Evolutionary conservation across 2,329 filamentous ascomycete species (phyloP).

Genomic region (Xylaria sp.): DNA sequence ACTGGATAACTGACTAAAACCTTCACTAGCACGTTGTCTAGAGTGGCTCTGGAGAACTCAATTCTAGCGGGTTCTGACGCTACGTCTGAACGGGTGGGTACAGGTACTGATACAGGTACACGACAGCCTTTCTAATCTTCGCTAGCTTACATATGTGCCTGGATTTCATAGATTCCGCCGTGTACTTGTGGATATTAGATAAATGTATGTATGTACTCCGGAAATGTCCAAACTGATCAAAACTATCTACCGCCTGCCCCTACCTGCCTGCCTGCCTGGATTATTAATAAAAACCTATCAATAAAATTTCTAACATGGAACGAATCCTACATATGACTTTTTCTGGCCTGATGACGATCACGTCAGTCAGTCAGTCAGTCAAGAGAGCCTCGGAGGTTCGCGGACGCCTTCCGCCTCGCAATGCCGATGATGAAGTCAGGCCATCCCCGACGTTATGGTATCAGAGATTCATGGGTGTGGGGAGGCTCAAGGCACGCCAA

Average conservation of each 20-base stretch:
- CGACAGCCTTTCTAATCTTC: constrained; percentile 3
- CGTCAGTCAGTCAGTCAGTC: constrained; percentile 18
- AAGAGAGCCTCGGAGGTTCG: background rate
- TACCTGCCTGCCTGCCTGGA: too few species aligned
- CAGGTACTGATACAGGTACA: constrained; percentile 1
- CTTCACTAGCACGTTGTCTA: constrained; percentile 8
- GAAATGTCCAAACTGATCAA: too few species aligned
- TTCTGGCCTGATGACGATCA: constrained; percentile 12
- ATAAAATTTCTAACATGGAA: background rate
- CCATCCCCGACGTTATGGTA: constrained; percentile 22
- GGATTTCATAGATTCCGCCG: too few species aligned
- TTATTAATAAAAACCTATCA: too few species aligned
- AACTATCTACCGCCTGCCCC: too few species aligned
- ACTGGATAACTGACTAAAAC: constrained; percentile 4
- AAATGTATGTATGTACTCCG: too few species aligned
- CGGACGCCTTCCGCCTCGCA: background rate
- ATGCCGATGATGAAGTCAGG: constrained; percentile 18
- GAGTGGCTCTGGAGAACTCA: constrained; percentile 12
- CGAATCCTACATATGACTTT: background rate
- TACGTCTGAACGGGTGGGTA: constrained; percentile 5
- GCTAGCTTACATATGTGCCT: background rate
- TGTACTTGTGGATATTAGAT: too few species aligned
- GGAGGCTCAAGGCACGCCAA: constrained; percentile 28
- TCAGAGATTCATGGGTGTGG: constrained; percentile 19
- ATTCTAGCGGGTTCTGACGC: constrained; percentile 11